Evolutionary conservation across 805 yeast species (phyloP).

Genomic region (Ogataea pilisensis): DNA sequence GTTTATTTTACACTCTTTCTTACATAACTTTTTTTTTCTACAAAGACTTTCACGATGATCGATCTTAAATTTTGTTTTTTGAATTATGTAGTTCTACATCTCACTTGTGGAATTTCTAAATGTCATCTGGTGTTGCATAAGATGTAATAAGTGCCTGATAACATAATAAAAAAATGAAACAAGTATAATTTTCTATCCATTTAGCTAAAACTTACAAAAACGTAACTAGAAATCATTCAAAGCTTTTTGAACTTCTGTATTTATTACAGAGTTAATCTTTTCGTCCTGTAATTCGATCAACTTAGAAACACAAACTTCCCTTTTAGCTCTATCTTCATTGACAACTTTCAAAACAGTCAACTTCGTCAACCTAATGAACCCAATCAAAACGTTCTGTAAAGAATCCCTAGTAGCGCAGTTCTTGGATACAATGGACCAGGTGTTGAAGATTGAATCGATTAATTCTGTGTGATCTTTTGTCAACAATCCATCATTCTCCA

Average conservation of each 20-base stretch:
- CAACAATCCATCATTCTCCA: background rate
- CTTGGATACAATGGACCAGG: conserved; percentile 13
- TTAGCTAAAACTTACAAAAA: background rate
- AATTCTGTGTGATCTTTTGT: background rate
- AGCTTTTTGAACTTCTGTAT: conserved; percentile 30
- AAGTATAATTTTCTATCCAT: conserved; percentile 65
- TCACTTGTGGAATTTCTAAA: no score
- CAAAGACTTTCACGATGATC: conserved; percentile 50
- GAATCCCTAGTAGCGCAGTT: conserved; percentile 19
- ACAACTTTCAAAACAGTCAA: conserved; percentile 5
- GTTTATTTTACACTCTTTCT: background rate
- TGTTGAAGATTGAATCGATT: conserved; percentile 4
- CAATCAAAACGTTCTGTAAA: conserved; percentile 55
- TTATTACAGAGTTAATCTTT: conserved; percentile 48
- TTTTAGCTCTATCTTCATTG: conserved; percentile 31
- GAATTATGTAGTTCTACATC: no score
- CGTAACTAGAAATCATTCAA: conserved; percentile 3
- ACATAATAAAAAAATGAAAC: conserved; percentile 99
- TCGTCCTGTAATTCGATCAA: conserved; percentile 25
- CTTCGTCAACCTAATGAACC: conserved; percentile 32
- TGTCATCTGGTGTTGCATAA: no score
- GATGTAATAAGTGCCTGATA: conserved; percentile 86
- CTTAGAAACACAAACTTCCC: conserved; percentile 41
- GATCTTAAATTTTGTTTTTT: no score
- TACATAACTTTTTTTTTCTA: background rate